Base-by-base conservation (phyloP, 345 rosid genomes). In the Viola odorata region DNA sequence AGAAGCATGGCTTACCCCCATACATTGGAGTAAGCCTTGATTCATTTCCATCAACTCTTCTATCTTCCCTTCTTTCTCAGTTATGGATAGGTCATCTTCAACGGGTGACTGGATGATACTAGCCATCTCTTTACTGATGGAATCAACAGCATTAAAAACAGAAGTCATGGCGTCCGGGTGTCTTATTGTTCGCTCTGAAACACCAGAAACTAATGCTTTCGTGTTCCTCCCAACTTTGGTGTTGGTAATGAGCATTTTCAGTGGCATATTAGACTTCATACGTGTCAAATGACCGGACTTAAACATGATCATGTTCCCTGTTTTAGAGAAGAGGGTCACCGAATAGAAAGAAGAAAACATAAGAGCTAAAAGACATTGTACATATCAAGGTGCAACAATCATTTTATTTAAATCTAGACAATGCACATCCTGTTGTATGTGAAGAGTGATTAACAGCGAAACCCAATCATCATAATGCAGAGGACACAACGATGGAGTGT, bases 291-390 rank as follows among this genome's bases (percentile, higher is more conserved):
- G 67, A 66, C 97, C 97, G 12, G 91, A 75, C 70, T 73, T 82
- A 83, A 84, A 86, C 88, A 82, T 80, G 71, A 95, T 90, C 91
- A 95, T 72, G 79, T 84, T 88, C 51, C 96, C 99, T 91, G 89
- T 66, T 42, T 55, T 54, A 47, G 15, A n/a, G 6, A 13, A 51
- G 32, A 0, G 47, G 11, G 32, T 6, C 14, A 9, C 14, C 36
- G 5, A 37, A 12, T 3, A 17, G 7, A 32, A 9, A 12, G 7
- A 54, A 1, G 7, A 0, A 53, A 1, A 3, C 41, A 50, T 6
- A 49, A 8, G 15, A 8, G 15, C 8, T 12, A 8, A 48, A 17
- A 14, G 53, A 8, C 5, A 9, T 36, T 50, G 9, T 11, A n/a
- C n/a, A 50, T 5, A 12, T 50, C 36, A 16, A 45, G 5, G 8